Evolutionary conservation across 176 grass and related monocot genomes (phyloP).

Genomic region (Zizania latifolia): DNA sequence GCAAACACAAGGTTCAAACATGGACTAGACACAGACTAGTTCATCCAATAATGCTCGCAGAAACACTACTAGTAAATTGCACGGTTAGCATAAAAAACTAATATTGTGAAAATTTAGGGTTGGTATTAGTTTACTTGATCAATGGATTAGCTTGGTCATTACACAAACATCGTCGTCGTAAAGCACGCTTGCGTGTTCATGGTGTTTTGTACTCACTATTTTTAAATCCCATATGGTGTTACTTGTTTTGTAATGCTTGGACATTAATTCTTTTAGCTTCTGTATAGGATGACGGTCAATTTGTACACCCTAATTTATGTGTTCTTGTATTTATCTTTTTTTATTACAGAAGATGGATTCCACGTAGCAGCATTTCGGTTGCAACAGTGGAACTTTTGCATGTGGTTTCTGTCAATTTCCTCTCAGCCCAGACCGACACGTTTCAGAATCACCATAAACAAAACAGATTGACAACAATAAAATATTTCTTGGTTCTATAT

Average conservation of each 20-base stretch:
- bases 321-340: not conserved
- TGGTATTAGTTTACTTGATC: not conserved
- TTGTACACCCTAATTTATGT: not conserved
- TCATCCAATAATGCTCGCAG: too few relatives aligned
- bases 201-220: not conserved
- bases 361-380: not conserved
- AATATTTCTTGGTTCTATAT: too few relatives aligned
- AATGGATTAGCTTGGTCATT: not conserved
- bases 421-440: not conserved
- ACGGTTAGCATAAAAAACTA: not conserved
- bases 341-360: not conserved
- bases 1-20: too few relatives aligned
- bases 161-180: not conserved
- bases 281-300: not conserved
- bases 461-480: not conserved
- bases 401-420: not conserved
- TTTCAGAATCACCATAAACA: not conserved
- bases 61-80: not conserved
- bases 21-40: too few relatives aligned
- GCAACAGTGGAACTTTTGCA: not conserved
- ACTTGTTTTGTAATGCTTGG: not conserved
- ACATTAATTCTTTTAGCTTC: not conserved
- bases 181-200: not conserved
- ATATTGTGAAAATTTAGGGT: not conserved
- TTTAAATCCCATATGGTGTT: not conserved